A percentile compares a stretch with the other conserved stretches of the same genome.
phyloP scores from a whole-genome alignment of 2,329 filamentous ascomycete species.

The Pseudocercospora musae region DNA sequence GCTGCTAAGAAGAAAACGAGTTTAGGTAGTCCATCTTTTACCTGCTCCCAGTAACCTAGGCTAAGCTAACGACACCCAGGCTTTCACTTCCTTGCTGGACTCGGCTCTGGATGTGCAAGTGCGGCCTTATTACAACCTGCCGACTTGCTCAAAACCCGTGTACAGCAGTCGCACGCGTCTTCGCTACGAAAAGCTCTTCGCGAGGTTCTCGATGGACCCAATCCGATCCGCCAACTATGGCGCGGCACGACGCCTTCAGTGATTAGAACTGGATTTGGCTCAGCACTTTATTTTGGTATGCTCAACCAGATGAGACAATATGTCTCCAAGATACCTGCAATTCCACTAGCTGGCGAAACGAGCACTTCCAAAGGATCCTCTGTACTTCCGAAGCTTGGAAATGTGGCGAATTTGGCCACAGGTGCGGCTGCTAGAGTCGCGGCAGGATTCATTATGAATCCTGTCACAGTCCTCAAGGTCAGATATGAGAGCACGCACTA shows the following conservation, averaged over 20 bases:
- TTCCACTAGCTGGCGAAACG: constrained; percentile 9
- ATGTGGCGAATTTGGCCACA: constrained; percentile 78
- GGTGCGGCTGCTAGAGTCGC: constrained; percentile 80
- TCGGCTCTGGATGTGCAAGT: constrained; percentile 81
- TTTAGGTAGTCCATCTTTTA: constrained; percentile 16
- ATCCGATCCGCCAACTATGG: constrained; percentile 76
- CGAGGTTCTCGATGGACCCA: constrained; percentile 63
- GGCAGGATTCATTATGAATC: constrained; percentile 90
- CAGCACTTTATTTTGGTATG: constrained; percentile 87
- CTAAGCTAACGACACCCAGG: constrained; percentile 43
- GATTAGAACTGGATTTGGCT: constrained; percentile 89
- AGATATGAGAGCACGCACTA: constrained; percentile 90
- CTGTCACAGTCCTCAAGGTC: constrained; percentile 93
- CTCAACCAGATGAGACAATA: constrained; percentile 62
- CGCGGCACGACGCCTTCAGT: constrained; percentile 88
- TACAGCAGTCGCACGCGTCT: constrained; percentile 74
- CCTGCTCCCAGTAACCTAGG: background rate
- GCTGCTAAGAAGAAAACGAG: constrained; percentile 22
- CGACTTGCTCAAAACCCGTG: constrained; percentile 92
- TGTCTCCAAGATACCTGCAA: constrained; percentile 31
- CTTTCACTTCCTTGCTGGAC: constrained; percentile 85
- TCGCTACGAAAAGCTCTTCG: constrained; percentile 66
- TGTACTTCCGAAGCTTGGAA: constrained; percentile 75
- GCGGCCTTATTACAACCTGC: constrained; percentile 90
- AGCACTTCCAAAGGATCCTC: constrained; percentile 51